Base-by-base conservation (phyloP, 176 grass and related monocot species). In the Urochloa ruziziensis region DNA sequence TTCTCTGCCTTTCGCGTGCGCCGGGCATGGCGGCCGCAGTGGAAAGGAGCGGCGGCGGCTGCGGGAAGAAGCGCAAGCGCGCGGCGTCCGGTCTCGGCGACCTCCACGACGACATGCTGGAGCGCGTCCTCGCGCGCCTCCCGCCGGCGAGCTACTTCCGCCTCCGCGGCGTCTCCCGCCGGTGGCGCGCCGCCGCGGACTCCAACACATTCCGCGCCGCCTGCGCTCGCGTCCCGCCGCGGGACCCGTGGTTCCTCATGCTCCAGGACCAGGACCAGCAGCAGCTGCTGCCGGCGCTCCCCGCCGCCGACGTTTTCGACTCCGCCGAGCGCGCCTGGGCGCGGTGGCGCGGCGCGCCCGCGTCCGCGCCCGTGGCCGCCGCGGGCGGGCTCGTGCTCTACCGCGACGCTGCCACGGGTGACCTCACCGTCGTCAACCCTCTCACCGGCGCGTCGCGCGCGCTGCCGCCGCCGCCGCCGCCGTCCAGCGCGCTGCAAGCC, bases 231-330 rank as follows among this genome's bases (percentile, higher is more conserved):
- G 83, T 90, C 39, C 49, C 63, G 7, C 33, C 27, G 0, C 76
- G 93, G 4, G 91, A 96, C 60, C 96, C 89, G 0, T 99, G 91
- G 93, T 96, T 99, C 64, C 93, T 99, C 80, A 92, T 99, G 91
- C 87, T 96, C 6, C 63, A 89, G 13, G 91, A 90, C 23, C 25
- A 79, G 3, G 71, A 2, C 35, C 54, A 28, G 13, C 11, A 56
- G 27, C 15, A 79, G 27, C 62, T 23, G 13, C 56, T 12, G 81
- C 67, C 19, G 13, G 64, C 10, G 58, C 73, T 34, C 75, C 81
- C 56, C 52, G 19, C 66, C 79, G 67, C 64, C 30, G n/a, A n/a
- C 6, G 84, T 81, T 6, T 90, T 86, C 74, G 88, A 90, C 80
- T 63, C 80, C 10, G 88, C 30, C 37, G 84, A 79, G 67, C 73